Evolutionary conservation across 192 early-diverging fungal species (phyloP).

Genomic region (Tieghemiomyces parasiticus): DNA sequence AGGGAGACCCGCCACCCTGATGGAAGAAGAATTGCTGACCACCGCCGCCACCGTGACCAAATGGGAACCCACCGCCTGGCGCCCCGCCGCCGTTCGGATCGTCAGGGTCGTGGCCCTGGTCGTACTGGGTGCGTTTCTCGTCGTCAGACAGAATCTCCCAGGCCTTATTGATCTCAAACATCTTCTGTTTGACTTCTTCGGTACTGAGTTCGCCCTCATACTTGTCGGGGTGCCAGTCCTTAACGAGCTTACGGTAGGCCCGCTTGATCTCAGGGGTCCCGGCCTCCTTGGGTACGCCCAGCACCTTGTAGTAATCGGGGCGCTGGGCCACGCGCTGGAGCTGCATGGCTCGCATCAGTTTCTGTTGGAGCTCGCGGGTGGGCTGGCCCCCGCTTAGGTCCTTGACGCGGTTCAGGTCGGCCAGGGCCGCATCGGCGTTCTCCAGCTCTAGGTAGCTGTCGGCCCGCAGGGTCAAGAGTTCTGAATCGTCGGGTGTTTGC

Average conservation of each 20-base stretch:
- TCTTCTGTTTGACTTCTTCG: slow-evolving; percentile 72
- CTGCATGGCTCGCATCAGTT: slow-evolving; percentile 23
- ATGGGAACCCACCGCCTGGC: slow-evolving; percentile 21
- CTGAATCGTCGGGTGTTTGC: slow-evolving; percentile 47
- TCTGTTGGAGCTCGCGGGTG: slow-evolving; percentile 32
- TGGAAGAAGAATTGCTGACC: slow-evolving; percentile 14
- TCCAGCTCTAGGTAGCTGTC: slow-evolving; percentile 49
- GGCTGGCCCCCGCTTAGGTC: slow-evolving; percentile 39
- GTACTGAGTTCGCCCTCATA: slow-evolving; percentile 58
- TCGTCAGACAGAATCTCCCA: slow-evolving; percentile 71
- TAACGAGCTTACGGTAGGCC: slow-evolving; percentile 78
- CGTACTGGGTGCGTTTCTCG: slow-evolving; percentile 45
- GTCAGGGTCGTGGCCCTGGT: slow-evolving; percentile 67
- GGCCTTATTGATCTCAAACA: slow-evolving; percentile 86
- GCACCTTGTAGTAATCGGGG: slow-evolving; percentile 93
- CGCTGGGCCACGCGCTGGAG: slow-evolving; percentile 33
- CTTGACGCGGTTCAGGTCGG: slow-evolving; percentile 55
- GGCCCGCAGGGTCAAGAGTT: slow-evolving; percentile 55
- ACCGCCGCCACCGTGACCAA: slow-evolving; percentile 3
- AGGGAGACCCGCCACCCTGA: not conserved
- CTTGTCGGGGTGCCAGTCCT: slow-evolving; percentile 75
- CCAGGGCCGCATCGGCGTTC: slow-evolving; percentile 64
- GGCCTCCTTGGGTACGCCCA: slow-evolving; percentile 65
- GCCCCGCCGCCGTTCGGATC: slow-evolving; percentile 37
- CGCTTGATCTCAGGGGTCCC: slow-evolving; percentile 70